phyloP scores from a whole-genome alignment of 371 early-diverging fungal genomes.

The Mortierella sp. region DNA sequence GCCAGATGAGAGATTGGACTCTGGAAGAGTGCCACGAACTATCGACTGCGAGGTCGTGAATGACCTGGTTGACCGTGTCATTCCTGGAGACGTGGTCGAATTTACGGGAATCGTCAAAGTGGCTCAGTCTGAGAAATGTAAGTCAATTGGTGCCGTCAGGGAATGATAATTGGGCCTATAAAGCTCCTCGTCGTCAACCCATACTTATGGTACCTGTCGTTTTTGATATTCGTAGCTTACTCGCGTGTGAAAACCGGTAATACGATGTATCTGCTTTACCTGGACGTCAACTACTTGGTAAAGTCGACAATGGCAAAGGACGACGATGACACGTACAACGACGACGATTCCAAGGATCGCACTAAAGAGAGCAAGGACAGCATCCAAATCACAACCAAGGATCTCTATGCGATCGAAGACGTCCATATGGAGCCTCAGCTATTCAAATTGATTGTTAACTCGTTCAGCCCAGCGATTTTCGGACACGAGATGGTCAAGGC shows the following conservation, averaged over 20 bases:
- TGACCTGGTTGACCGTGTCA: constrained; percentile 96
- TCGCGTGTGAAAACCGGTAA: constrained; percentile 77
- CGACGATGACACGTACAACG: constrained; percentile 52
- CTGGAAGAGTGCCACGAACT: constrained; percentile 98
- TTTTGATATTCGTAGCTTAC: constrained; percentile 65
- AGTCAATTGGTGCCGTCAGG: constrained; percentile 35
- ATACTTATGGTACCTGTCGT: not conserved
- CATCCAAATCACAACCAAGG: constrained; percentile 76
- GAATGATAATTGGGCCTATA: not conserved
- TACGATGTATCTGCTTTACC: constrained; percentile 78
- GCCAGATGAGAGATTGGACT: constrained; percentile 79
- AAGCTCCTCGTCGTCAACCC: not conserved
- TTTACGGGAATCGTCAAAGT: constrained; percentile 93
- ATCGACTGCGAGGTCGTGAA: constrained; percentile 95
- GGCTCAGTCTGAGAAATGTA: constrained; percentile 68
- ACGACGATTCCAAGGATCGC: constrained; percentile 46
- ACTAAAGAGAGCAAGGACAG: constrained; percentile 70
- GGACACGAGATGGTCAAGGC: constrained; percentile 96
- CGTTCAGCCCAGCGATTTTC: constrained; percentile 97
- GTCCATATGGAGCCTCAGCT: constrained; percentile 82
- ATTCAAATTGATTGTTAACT: constrained; percentile 86
- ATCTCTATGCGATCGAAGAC: constrained; percentile 85
- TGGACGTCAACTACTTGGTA: constrained; percentile 72
- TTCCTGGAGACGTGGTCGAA: constrained; percentile 98
- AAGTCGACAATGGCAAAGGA: constrained; percentile 64